These are phyloP conservation scores for Clathrospora elynae DNA, from an alignment of 2,329 filamentous ascomycete species.

Conservation along the genomic window DNA sequence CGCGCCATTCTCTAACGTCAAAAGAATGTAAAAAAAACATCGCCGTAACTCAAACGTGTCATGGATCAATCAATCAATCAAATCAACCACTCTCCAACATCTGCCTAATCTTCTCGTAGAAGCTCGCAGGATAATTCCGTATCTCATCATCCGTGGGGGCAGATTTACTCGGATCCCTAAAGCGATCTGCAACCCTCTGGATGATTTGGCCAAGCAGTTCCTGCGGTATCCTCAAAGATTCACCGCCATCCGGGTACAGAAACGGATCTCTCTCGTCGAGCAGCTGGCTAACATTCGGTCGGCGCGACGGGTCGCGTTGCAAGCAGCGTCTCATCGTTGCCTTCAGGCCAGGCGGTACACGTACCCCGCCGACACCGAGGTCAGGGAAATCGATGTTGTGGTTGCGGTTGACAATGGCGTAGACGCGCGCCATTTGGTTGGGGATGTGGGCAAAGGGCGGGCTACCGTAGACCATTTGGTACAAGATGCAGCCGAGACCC, in stretches of 20 bases:
- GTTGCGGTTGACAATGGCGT: constrained; percentile 81
- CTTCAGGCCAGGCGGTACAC: constrained; percentile 61
- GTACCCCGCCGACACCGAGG: constrained; percentile 67
- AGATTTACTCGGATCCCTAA: constrained; percentile 57
- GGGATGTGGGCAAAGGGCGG: constrained; percentile 91
- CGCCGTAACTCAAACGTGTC: not conserved
- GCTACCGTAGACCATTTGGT: constrained; percentile 98
- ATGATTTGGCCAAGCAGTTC: constrained; percentile 66
- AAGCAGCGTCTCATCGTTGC: constrained; percentile 63
- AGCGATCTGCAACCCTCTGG: constrained; percentile 64
- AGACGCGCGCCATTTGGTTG: constrained; percentile 83
- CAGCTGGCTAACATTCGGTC: constrained; percentile 63
- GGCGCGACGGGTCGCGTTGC: constrained; percentile 60
- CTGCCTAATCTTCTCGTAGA: constrained; percentile 55
- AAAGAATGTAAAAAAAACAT: constrained; percentile 1
- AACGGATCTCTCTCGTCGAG: constrained; percentile 62
- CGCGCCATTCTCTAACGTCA: too few species aligned
- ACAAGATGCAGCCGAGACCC: constrained; percentile 94
- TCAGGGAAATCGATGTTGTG: constrained; percentile 74
- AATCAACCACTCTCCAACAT: constrained; percentile 40
- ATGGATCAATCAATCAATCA: not conserved
- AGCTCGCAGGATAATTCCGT: constrained; percentile 52
- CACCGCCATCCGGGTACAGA: constrained; percentile 61
- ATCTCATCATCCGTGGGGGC: constrained; percentile 63
- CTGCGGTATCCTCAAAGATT: constrained; percentile 56